Evolutionary conservation across 2,329 filamentous ascomycete species (phyloP).

Genomic region (Botrytis galanthina): DNA sequence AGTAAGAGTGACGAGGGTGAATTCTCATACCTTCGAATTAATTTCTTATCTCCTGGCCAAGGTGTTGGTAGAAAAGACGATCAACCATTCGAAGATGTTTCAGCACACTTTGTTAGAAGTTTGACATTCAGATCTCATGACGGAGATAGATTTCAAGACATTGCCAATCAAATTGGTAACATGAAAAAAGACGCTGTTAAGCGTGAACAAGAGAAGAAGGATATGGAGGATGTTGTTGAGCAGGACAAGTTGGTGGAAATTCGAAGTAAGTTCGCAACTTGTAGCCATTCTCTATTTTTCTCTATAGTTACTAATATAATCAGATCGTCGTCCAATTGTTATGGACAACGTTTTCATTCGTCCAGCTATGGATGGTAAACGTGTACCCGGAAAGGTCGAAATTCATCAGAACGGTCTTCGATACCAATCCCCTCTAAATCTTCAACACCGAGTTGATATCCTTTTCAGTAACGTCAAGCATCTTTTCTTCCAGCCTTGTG

Average conservation of each 20-base stretch:
- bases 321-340: slow-evolving; percentile 83
- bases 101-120: slow-evolving; percentile 92
- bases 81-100: slow-evolving; percentile 94
- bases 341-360: slow-evolving; percentile 95
- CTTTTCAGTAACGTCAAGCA: slow-evolving; percentile 98
- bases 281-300: not conserved
- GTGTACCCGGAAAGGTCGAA: slow-evolving; percentile 91
- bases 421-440: slow-evolving; percentile 79
- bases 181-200: slow-evolving; percentile 91
- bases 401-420: slow-evolving; percentile 99
- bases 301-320: slow-evolving; percentile 42
- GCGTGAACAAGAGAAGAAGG: slow-evolving; percentile 97
- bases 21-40: slow-evolving; percentile 91
- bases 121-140: slow-evolving; percentile 93
- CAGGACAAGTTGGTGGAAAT: slow-evolving; percentile 97
- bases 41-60: slow-evolving; percentile 94
- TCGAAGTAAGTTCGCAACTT: slow-evolving; percentile 61
- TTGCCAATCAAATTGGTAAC: slow-evolving; percentile 89
- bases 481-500: slow-evolving; percentile 96
- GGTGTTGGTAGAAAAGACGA: slow-evolving; percentile 97
- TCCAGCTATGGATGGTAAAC: slow-evolving; percentile 93
- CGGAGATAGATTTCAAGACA: slow-evolving; percentile 82
- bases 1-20: slow-evolving; percentile 97
- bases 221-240: slow-evolving; percentile 98
- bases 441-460: slow-evolving; percentile 83